Evolutionary conservation across 2,329 filamentous ascomycete species (phyloP), one percentile per base, ranked within the genome.

Genomic region (Trichoderma breve): DNA sequence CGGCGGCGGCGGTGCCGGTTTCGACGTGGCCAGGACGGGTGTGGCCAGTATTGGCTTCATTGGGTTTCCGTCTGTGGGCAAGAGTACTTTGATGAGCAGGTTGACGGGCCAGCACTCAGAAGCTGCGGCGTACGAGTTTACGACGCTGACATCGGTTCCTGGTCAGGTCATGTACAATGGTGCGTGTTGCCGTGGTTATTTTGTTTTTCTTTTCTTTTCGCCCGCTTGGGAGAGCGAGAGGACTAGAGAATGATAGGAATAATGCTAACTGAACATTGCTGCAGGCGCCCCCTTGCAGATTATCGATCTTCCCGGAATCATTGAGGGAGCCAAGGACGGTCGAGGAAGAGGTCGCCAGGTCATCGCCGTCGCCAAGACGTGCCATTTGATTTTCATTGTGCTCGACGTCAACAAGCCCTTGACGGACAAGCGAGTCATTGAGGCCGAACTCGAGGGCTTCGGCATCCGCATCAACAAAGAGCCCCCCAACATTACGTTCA

Each of bases 401-500:
- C 87, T 99, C 70, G 96, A 99, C 80, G 96, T 99, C 79, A 98
- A 98, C 85, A 99, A 99, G 84, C 96, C 96, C 28, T 86, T 99
- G 77, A 97, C 95, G 18, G 96, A 99, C 84, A 99, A 99, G 86
- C 90, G 93, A 73, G 88, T 99, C 74, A 99, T 99, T 79, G 96
- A 99, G 84, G 88, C 90, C 66, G 96, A 99, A 84, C 84, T 99
- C 80, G 96, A 99, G 82, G 96, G 96, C 8, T 99, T 99, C 78
- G 96, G 96, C 39, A 98, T 99, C 80, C 90, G 96, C 71, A 95
- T 98, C 86, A 99, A 99, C 87, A 99, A 98, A 86, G 85, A 90
- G 77, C 96, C 96, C 30, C 96, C 96, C 53, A 99, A 99, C 81
- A 99, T 99, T 79, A 93, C 96, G n/a, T 97, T 98, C 87, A 97